Conservation (phyloP, 2,329 filamentous ascomycete species). For the Byssochlamys sp. region DNA sequence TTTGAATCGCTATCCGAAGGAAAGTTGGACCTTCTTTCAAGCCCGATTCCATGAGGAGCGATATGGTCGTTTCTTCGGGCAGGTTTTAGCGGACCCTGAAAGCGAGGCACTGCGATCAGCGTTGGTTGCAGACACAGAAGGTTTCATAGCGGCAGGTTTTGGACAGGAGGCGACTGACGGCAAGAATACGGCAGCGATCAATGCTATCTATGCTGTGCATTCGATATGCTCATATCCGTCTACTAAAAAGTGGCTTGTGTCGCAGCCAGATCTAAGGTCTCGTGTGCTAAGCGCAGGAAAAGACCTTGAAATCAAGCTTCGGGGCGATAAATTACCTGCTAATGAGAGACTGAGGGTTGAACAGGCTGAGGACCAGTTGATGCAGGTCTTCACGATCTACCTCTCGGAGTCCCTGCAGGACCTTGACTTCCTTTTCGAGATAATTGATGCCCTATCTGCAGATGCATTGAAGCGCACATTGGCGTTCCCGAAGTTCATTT, state of each 20-base stretch:
- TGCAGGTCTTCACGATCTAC: slow-evolving; percentile 73
- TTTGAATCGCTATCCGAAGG: slow-evolving; percentile 81
- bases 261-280: slow-evolving; percentile 48
- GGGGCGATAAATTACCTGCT: slow-evolving; percentile 58
- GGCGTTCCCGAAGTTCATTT: slow-evolving; percentile 70
- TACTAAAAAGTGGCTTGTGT: slow-evolving; percentile 57
- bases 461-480: slow-evolving; percentile 73
- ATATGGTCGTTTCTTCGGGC: slow-evolving; percentile 83
- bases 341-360: slow-evolving; percentile 73
- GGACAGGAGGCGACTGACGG: slow-evolving; percentile 57
- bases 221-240: slow-evolving; percentile 61
- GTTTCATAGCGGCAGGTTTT: slow-evolving; percentile 55
- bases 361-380: slow-evolving; percentile 79
- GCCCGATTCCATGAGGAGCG: slow-evolving; percentile 70
- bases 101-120: slow-evolving; percentile 66
- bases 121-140: slow-evolving; percentile 62
- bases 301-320: slow-evolving; percentile 66
- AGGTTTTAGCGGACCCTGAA: slow-evolving; percentile 66
- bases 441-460: slow-evolving; percentile 74
- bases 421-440: slow-evolving; percentile 70
- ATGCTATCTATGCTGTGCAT: slow-evolving; percentile 75
- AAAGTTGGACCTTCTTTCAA: slow-evolving; percentile 74
- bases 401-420: slow-evolving; percentile 65
- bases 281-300: slow-evolving; percentile 58
- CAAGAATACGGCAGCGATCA: slow-evolving; percentile 70